Conservation (phyloP, 2,329 filamentous ascomycete genomes). For the Uncinocarpus reesii region DNA sequence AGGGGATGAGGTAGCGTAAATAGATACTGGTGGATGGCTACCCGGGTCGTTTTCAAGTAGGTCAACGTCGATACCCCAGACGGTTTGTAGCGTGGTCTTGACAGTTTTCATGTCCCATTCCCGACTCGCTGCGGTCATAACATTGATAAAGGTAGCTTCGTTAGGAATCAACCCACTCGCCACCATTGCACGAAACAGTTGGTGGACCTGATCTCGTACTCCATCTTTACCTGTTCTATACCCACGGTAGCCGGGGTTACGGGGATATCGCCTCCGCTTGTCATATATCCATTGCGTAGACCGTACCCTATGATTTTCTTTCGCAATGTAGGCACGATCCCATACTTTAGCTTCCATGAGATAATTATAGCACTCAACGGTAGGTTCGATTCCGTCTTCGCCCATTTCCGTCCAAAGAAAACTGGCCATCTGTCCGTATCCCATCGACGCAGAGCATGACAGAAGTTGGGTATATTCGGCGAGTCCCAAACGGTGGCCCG, state of each 20-base stretch:
- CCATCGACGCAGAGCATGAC: slow-evolving; percentile 42
- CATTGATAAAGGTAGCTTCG: slow-evolving; percentile 43
- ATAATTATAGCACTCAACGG: slow-evolving; percentile 46
- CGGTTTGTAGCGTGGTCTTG: slow-evolving; percentile 39
- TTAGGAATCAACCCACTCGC: slow-evolving; percentile 36
- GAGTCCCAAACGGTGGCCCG: slow-evolving; percentile 32
- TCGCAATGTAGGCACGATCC: slow-evolving; percentile 34
- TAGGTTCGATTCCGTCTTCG: slow-evolving; percentile 32
- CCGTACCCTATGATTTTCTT: slow-evolving; percentile 32
- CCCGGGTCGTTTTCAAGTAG: slow-evolving; percentile 29
- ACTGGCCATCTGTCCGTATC: slow-evolving; percentile 36
- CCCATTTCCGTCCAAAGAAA: slow-evolving; percentile 40
- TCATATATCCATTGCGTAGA: slow-evolving; percentile 26
- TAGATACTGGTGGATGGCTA: slow-evolving; percentile 28
- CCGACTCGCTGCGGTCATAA: slow-evolving; percentile 45
- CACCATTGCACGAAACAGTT: slow-evolving; percentile 42
- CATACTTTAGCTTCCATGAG: slow-evolving; percentile 44
- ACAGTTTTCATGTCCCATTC: slow-evolving; percentile 43
- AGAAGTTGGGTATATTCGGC: slow-evolving; percentile 46
- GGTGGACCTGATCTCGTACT: slow-evolving; percentile 29
- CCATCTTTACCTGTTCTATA: slow-evolving; percentile 26
- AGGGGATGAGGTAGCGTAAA: slow-evolving; percentile 42
- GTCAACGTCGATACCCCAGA: slow-evolving; percentile 47
- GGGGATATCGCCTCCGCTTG: slow-evolving; percentile 19
- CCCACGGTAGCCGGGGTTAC: slow-evolving; percentile 23